Conservation (phyloP, 352 stramenopile species). For the Phytophthora brassicae region DNA sequence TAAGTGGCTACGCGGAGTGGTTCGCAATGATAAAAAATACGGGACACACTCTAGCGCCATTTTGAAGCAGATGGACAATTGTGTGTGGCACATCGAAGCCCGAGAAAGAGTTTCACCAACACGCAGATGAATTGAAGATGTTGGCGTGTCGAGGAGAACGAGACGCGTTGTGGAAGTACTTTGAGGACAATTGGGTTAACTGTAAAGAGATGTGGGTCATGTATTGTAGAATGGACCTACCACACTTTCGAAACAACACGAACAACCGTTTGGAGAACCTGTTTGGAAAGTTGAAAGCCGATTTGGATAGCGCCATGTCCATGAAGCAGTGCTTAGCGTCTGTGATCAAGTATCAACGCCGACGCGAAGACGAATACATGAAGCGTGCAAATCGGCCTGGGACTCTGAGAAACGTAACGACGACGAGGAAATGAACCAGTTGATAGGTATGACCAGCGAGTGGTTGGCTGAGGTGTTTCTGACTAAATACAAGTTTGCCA, state of each 20-base stretch:
- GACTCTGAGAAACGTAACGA: background rate
- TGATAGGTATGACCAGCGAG: background rate
- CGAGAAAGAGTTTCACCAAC: background rate
- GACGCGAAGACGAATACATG: background rate
- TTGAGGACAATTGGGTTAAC: background rate
- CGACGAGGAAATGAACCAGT: background rate
- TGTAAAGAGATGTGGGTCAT: too few relatives aligned
- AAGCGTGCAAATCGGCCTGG: background rate
- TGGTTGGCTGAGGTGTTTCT: background rate
- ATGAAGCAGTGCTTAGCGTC: too few relatives aligned
- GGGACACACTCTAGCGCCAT: background rate
- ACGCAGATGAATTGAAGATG: background rate
- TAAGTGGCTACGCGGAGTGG: background rate
- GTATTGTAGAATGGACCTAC: too few relatives aligned
- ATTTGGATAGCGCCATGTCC: too few relatives aligned
- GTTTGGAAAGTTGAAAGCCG: too few relatives aligned
- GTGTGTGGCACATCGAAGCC: background rate
- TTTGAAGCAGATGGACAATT: background rate
- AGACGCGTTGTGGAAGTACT: background rate
- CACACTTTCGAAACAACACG: too few relatives aligned
- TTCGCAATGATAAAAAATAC: constrained; percentile 11
- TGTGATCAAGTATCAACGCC: background rate
- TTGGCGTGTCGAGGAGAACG: background rate
- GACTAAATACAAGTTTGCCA: constrained; percentile 2
- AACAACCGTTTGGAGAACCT: too few relatives aligned